These are phyloP conservation scores for Chrysoporthe cubensis DNA, from an alignment of 2,329 filamentous ascomycete species.

Conservation along the genomic window DNA sequence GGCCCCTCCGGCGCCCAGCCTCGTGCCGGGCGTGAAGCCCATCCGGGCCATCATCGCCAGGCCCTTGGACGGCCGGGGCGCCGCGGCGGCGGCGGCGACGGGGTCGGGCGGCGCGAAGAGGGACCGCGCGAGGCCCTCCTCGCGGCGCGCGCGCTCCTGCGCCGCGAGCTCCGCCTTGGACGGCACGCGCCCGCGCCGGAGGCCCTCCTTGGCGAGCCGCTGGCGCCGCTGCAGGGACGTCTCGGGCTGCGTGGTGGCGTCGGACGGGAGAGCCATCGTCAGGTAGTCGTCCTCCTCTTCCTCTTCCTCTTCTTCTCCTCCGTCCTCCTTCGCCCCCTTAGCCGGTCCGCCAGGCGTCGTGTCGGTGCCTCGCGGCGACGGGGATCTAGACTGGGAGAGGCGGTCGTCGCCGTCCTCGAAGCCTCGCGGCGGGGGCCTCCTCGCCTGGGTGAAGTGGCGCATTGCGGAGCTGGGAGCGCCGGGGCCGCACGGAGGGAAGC, in stretches of 20 bases:
- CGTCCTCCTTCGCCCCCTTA: slow-evolving; percentile 18
- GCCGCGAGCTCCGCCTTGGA: slow-evolving; percentile 84
- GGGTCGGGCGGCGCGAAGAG: slow-evolving; percentile 59
- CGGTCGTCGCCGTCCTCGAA: not conserved
- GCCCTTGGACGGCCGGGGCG: slow-evolving; percentile 72
- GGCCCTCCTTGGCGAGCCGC: slow-evolving; percentile 64
- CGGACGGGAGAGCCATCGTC: slow-evolving; percentile 86
- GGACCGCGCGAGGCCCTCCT: slow-evolving; percentile 76
- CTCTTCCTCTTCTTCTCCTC: slow-evolving; percentile 38
- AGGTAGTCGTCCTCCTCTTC: slow-evolving; percentile 96
- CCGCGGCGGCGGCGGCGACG: slow-evolving; percentile 27
- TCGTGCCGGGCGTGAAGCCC: slow-evolving; percentile 79
- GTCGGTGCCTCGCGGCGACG: not conserved
- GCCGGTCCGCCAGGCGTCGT: not conserved
- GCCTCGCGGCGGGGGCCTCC: slow-evolving; percentile 1
- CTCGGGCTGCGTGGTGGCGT: slow-evolving; percentile 50
- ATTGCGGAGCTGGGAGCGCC: not conserved
- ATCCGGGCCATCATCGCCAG: slow-evolving; percentile 97
- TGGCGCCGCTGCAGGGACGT: slow-evolving; percentile 59
- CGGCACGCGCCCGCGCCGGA: slow-evolving; percentile 68
- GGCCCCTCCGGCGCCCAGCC: slow-evolving; percentile 53
- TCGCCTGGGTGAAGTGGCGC: slow-evolving; percentile 20
- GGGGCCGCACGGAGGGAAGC: not conserved
- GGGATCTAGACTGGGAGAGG: not conserved
- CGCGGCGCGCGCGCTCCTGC: slow-evolving; percentile 71